These are phyloP conservation scores for Colletotrichum simmondsii DNA, from an alignment of 2,329 filamentous ascomycete genomes.

Conservation along the genomic window DNA sequence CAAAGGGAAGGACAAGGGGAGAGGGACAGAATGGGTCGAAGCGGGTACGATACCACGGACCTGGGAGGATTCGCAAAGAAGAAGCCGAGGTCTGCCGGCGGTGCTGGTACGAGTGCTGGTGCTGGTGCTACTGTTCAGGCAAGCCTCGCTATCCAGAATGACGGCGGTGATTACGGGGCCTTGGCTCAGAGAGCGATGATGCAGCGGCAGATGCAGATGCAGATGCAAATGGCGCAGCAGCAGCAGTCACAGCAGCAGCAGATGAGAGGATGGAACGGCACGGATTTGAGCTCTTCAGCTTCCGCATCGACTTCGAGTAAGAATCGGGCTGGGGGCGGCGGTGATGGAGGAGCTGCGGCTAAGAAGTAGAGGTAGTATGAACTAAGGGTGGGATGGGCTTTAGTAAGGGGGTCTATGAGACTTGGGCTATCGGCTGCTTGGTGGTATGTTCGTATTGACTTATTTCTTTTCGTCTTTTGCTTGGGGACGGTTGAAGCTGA, in stretches of 20 bases:
- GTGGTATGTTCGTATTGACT: not conserved
- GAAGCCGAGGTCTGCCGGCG: not conserved
- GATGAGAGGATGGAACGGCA: not conserved
- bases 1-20: no score
- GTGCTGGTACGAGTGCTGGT: no score
- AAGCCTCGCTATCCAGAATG: no score
- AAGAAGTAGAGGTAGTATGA: not conserved
- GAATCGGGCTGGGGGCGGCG: not conserved
- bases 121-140: no score
- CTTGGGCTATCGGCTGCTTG: no score
- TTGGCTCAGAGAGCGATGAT: not conserved
- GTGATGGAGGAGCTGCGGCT: not conserved
- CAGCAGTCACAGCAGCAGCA: not conserved
- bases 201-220: not conserved
- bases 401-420: no score
- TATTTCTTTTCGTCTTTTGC: no score
- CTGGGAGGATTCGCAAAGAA: not conserved
- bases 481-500: no score
- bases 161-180: not conserved
- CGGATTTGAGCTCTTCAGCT: not conserved
- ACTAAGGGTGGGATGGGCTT: not conserved
- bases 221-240: not conserved
- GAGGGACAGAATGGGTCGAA: slow-evolving; percentile 28
- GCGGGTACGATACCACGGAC: slow-evolving; percentile 29
- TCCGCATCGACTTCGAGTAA: not conserved